phyloP scores from a whole-genome alignment of 176 grass and related monocot genomes.

The Carex myosuroides region DNA sequence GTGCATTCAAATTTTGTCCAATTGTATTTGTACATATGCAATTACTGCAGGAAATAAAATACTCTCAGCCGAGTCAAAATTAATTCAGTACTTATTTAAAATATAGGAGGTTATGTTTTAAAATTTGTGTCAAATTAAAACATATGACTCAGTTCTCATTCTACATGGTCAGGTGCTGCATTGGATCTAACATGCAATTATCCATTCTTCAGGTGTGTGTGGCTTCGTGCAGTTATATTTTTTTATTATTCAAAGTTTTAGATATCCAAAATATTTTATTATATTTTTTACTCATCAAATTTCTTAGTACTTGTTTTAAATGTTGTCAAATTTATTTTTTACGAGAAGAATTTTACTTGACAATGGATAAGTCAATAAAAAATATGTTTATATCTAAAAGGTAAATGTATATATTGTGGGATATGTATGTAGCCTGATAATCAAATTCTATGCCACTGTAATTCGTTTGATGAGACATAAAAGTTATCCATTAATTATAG shows the following conservation, averaged over 20 bases:
- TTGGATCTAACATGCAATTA: background rate
- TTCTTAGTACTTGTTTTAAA: background rate
- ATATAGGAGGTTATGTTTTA: too few species aligned
- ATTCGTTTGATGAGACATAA: background rate
- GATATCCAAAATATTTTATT: background rate
- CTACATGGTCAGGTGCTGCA: too few species aligned
- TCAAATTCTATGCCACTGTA: background rate
- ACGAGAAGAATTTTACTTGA: background rate
- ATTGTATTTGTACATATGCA: background rate
- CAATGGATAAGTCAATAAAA: background rate
- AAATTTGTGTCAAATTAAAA: too few species aligned
- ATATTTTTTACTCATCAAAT: background rate
- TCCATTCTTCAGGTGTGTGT: background rate
- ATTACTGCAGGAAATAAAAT: background rate
- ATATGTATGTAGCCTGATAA: background rate
- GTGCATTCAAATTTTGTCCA: background rate
- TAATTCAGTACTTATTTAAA: too few species aligned
- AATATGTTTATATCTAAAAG: background rate
- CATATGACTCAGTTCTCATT: too few species aligned
- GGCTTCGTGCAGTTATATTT: background rate
- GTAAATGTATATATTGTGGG: background rate
- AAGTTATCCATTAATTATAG: background rate
- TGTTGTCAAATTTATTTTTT: background rate
- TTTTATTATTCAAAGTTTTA: background rate
- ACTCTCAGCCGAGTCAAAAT: too few species aligned